Conservation (phyloP, 2,329 filamentous ascomycete genomes). For the Cyanodermella asteris region DNA sequence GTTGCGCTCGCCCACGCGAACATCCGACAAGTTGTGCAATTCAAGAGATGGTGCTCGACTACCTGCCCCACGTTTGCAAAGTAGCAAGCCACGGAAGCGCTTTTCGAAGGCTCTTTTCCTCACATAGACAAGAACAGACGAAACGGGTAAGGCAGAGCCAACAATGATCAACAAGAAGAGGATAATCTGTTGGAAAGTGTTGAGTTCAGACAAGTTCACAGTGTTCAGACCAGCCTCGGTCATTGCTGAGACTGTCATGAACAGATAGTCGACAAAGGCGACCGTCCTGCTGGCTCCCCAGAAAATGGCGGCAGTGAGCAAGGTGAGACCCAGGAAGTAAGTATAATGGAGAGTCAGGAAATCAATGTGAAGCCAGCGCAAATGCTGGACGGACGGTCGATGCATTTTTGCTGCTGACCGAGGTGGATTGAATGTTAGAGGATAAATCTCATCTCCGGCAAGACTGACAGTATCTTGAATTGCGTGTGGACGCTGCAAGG, state of each 20-base stretch:
- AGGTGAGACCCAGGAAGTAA: conserved; percentile 22
- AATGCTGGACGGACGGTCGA: no score
- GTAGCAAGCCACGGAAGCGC: no score
- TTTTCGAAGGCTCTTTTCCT: conserved; percentile 40
- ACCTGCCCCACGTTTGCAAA: no score
- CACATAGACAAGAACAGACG: conserved; percentile 38
- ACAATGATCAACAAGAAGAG: conserved; percentile 43
- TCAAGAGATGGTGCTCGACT: no score
- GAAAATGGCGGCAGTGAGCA: conserved; percentile 24
- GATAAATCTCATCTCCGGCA: no score
- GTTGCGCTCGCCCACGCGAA: no score
- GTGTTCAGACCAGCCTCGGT: conserved; percentile 35
- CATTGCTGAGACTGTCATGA: conserved; percentile 25
- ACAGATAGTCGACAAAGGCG: conserved; percentile 24
- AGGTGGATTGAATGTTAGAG: no score
- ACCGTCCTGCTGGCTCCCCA: conserved; percentile 23
- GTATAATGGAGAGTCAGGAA: conserved; percentile 26
- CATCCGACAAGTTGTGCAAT: no score
- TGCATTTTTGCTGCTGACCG: no score
- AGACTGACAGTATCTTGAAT: no score
- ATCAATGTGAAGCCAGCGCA: no score
- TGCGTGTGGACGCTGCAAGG: no score
- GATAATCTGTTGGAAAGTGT: conserved; percentile 44
- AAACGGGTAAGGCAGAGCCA: conserved; percentile 46
- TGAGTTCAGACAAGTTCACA: conserved; percentile 39